Evolutionary conservation across 2,329 filamentous ascomycete species (phyloP), one percentile per base, ranked within the genome.

Genomic region (Aureobasidium sp.): DNA sequence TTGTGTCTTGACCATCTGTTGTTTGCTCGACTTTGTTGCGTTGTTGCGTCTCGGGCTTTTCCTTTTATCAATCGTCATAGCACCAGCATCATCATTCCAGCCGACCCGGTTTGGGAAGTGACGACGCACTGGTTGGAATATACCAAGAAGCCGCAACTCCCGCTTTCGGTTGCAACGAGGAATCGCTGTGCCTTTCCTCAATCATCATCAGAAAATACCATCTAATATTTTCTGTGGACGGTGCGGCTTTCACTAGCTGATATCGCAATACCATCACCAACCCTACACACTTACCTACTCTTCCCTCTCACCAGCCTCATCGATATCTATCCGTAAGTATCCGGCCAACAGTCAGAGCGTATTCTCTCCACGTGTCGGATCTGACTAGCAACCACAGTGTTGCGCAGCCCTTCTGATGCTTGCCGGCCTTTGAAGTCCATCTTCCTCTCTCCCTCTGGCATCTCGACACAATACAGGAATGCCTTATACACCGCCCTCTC

Each of bases 401-500:
- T 61, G 59, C 41, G 39, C 53, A 64, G 62, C 69, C 68, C 69
- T 75, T 73, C 72, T 78, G 76, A 79, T 79, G 77, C 71, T 65
- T 69, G 66, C 67, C 63, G 70, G 70, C 69, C 68, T 70, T 66
- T 77, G 71, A 74, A 62, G 62, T 63, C 66, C 65, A 66, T 66
- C 21, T 15, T 41, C 13, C 45, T 48, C 45, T 54, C 53, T 25
- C 41, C 52, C 53, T 44, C 67, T 65, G 61, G 61, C 47, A 27
- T 61, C 63, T 63, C 66, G 72, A 75, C 72, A 59, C 41, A 59
- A 69, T 72, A 73, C 70, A 34, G 76, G 82, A 79, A 94, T 94
- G 90, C 90, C 90, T 85, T 94, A 94, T 80, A 94, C 90, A 75
- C 89, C 90, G 64, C 90, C 90, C 65, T 84, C 86, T 69, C 83